A percentile compares a stretch with the other conserved stretches of the same genome.
These are phyloP conservation scores for Aspergillus ellipticus DNA, from an alignment of 495 filamentous ascomycete species.

Conservation along the genomic window DNA sequence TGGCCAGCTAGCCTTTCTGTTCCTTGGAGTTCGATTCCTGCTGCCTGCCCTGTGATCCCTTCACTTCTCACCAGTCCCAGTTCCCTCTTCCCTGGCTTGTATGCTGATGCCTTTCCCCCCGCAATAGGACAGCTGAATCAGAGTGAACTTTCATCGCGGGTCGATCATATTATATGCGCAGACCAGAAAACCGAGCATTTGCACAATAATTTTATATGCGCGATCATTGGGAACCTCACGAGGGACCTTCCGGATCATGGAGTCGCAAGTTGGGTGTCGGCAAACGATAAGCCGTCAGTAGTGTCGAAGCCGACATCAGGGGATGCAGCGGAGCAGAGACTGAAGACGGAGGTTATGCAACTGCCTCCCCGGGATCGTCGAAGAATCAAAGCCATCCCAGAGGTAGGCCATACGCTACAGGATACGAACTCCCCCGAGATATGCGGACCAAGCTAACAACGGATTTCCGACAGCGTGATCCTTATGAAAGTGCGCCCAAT, in stretches of 20 bases:
- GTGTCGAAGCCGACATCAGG: conserved; percentile 76
- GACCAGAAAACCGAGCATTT: conserved; percentile 71
- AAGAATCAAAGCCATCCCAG: conserved; percentile 75
- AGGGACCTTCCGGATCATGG: conserved; percentile 89
- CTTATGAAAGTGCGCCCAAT: conserved; percentile 57
- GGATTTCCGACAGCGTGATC: conserved; percentile 52
- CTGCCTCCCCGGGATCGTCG: conserved; percentile 79
- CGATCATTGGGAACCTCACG: conserved; percentile 80
- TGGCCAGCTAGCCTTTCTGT: conserved; percentile 6
- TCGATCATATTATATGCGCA: conserved; percentile 68
- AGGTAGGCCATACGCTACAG: conserved; percentile 34
- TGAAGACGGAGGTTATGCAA: conserved; percentile 94
- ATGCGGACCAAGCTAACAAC: conserved; percentile 10
- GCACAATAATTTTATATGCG: conserved; percentile 86
- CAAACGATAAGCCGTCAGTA: conserved; percentile 87
- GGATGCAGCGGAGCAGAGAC: conserved; percentile 83
- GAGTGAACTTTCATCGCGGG: conserved; percentile 71
- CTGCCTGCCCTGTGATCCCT: background rate
- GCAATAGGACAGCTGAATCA: conserved; percentile 75
- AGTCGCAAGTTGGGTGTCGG: conserved; percentile 91
- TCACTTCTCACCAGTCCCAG: background rate
- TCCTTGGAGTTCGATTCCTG: background rate
- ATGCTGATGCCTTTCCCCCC: conserved; percentile 6
- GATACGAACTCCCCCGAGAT: background rate
- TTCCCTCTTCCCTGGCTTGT: background rate